Conservation (phyloP, 257 asterid species). For the Anisodus tanguticus region DNA sequence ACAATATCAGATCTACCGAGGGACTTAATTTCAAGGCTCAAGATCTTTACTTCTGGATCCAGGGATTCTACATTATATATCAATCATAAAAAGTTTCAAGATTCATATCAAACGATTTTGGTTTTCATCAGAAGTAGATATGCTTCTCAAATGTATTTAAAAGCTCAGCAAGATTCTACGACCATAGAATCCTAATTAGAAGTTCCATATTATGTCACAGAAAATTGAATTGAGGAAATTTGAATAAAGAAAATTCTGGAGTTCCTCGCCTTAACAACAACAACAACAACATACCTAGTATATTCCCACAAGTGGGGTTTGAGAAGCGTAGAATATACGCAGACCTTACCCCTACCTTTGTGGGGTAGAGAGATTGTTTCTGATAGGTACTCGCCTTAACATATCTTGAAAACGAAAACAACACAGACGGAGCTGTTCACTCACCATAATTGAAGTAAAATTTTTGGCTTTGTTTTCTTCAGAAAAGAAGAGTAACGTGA, state of each 20-base stretch:
- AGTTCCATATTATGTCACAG: neutral
- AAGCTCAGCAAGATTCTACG: neutral
- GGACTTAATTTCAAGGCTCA: constrained; percentile 66
- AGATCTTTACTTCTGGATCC: constrained; percentile 72
- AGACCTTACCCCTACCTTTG: no score
- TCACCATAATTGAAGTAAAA: no score
- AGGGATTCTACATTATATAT: constrained; percentile 51
- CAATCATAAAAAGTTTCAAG: neutral
- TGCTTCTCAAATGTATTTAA: neutral
- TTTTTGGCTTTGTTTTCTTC: no score
- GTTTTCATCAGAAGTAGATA: neutral
- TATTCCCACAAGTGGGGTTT: no score
- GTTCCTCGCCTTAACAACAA: neutral
- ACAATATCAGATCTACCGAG: constrained; percentile 61
- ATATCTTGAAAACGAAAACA: neutral
- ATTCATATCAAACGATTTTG: neutral
- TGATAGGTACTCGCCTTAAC: no score
- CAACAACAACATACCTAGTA: no score
- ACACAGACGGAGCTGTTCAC: no score
- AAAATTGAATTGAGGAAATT: neutral
- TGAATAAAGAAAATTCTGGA: neutral
- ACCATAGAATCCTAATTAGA: neutral
- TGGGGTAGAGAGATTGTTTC: no score
- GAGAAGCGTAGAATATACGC: no score
- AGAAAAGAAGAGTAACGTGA: no score